Conservation (phyloP, 768 basidiomycete genomes). For the Mrakia blollopis region DNA sequence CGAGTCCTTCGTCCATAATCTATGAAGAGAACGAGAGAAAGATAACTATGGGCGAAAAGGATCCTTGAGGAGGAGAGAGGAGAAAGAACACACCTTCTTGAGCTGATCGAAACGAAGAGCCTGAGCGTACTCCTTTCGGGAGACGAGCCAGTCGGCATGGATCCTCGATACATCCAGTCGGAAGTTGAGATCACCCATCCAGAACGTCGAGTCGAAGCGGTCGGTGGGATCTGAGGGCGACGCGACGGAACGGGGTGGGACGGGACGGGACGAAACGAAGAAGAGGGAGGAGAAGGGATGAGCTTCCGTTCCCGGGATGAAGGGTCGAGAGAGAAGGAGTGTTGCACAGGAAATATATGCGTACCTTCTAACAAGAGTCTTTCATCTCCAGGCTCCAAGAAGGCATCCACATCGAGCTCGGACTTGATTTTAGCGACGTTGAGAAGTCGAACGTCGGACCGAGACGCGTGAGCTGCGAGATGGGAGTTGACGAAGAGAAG, state of each 20-base stretch:
- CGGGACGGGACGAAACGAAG: too few species aligned
- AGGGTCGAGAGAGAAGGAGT: background rate
- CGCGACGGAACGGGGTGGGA: too few species aligned
- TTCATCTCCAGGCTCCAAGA: conserved; percentile 27
- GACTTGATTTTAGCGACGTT: conserved; percentile 32
- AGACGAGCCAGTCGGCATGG: conserved; percentile 33
- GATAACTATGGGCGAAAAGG: background rate
- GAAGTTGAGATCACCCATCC: conserved; percentile 33
- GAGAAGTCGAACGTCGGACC: conserved; percentile 26
- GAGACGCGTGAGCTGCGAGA: conserved; percentile 26
- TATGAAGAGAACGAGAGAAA: background rate
- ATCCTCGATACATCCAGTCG: conserved; percentile 28
- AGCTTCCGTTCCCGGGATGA: background rate
- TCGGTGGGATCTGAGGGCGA: conserved; percentile 29
- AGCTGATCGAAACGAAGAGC: conserved; percentile 32
- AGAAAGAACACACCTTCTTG: background rate
- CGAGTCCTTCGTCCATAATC: conserved; percentile 26
- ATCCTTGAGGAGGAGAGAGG: background rate
- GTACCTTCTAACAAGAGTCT: conserved; percentile 20
- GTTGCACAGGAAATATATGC: background rate
- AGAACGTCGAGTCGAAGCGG: conserved; percentile 29
- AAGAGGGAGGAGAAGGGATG: background rate
- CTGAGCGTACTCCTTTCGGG: conserved; percentile 29
- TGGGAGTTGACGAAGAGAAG: conserved; percentile 33
- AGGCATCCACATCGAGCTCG: conserved; percentile 27